These are phyloP conservation scores for Coemansia sp. DNA, from an alignment of 192 early-diverging fungal species.

Conservation along the genomic window DNA sequence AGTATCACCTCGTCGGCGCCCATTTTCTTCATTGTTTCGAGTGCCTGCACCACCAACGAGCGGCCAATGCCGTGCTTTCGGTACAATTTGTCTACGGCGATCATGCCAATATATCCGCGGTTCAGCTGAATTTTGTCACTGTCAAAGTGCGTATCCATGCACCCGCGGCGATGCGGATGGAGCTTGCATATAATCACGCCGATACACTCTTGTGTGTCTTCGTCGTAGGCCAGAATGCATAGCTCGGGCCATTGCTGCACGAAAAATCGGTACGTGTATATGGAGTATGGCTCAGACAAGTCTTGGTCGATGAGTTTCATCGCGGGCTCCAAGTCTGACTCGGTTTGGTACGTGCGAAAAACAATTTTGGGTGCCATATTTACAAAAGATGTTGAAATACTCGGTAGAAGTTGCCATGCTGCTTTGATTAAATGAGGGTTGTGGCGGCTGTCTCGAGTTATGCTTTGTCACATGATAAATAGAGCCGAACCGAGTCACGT, in stretches of 20 bases:
- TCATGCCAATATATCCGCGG: slow-evolving; percentile 98
- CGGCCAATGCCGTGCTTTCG: slow-evolving; percentile 78
- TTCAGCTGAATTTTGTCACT: slow-evolving; percentile 9
- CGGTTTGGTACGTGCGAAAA: slow-evolving; percentile 60
- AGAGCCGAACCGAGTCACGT: not conserved
- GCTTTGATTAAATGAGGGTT: too few species aligned
- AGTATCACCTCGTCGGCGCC: slow-evolving; percentile 83
- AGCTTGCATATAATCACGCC: slow-evolving; percentile 90
- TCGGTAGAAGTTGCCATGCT: too few species aligned
- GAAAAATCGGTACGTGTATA: slow-evolving; percentile 98
- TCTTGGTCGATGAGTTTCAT: slow-evolving; percentile 86
- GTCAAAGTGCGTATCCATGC: slow-evolving; percentile 20
- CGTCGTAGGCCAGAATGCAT: slow-evolving; percentile 72
- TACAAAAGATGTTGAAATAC: not conserved
- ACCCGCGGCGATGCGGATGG: slow-evolving; percentile 55
- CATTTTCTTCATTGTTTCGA: slow-evolving; percentile 71
- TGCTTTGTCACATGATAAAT: too few species aligned
- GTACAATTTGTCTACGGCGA: slow-evolving; percentile 82
- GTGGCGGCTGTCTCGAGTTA: too few species aligned
- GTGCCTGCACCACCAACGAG: slow-evolving; percentile 68
- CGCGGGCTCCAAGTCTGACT: slow-evolving; percentile 75
- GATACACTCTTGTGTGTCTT: slow-evolving; percentile 54
- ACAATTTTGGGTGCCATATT: not conserved
- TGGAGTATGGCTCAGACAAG: slow-evolving; percentile 94
- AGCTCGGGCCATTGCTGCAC: slow-evolving; percentile 89